Percentiles rank a stretch among this genome's conserved stretches.
Evolutionary conservation across 2,329 filamentous ascomycete species (phyloP).

Genomic region (Mariannaea sp.): DNA sequence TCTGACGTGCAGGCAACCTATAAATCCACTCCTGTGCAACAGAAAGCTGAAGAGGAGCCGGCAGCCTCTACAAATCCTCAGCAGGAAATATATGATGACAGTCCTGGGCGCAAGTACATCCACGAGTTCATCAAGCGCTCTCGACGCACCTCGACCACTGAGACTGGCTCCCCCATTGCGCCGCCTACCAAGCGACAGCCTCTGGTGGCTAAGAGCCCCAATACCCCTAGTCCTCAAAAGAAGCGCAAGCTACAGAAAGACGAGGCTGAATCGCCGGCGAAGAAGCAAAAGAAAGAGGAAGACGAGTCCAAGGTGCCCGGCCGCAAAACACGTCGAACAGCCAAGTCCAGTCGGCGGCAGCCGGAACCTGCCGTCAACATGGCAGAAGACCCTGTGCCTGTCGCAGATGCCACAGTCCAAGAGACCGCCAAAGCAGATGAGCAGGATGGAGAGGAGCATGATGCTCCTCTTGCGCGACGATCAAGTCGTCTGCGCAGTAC

Average conservation of each 20-base stretch:
- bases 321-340: conserved; percentile 31
- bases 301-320: conserved; percentile 24
- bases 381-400: conserved; percentile 15
- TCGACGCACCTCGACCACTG: conserved; percentile 38
- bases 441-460: conserved; percentile 22
- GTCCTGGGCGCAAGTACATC: conserved; percentile 44
- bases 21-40: not conserved
- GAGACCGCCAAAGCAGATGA: conserved; percentile 5
- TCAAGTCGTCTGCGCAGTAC: conserved; percentile 42
- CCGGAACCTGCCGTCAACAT: conserved; percentile 21
- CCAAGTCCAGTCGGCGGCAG: conserved; percentile 25
- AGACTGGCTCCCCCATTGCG: conserved; percentile 41
- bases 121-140: conserved; percentile 45
- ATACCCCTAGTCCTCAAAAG: conserved; percentile 42
- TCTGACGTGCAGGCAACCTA: conserved; percentile 8
- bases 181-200: conserved; percentile 36
- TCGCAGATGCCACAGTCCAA: conserved; percentile 3
- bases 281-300: conserved; percentile 19
- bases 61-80: conserved; percentile 8
- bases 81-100: conserved; percentile 37
- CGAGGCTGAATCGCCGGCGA: conserved; percentile 28
- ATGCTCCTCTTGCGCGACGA: conserved; percentile 34
- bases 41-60: conserved; percentile 14
- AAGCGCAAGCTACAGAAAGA: conserved; percentile 42
- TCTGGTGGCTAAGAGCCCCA: conserved; percentile 44